A percentile compares a stretch with the other conserved stretches of the same genome.
These are phyloP conservation scores for Linnemannia schmuckeri DNA, from an alignment of 192 early-diverging fungal species.

Conservation along the genomic window DNA sequence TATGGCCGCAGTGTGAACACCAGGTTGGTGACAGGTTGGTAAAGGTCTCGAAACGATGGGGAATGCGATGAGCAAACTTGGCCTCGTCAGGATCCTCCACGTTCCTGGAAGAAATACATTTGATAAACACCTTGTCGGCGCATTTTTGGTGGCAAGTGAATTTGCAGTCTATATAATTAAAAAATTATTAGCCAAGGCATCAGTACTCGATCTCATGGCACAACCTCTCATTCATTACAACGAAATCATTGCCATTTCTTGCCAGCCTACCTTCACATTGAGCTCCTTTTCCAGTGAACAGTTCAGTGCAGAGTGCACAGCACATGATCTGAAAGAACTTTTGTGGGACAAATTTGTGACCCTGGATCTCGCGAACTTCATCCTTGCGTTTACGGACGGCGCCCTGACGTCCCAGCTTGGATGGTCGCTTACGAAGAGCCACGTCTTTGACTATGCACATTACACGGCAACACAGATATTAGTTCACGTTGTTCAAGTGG, in stretches of 20 bases:
- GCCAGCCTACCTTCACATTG: constrained; percentile 85
- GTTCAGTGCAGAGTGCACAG: constrained; percentile 95
- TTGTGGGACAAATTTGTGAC: constrained; percentile 93
- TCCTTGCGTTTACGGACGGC: constrained; percentile 87
- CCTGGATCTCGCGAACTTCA: constrained; percentile 87
- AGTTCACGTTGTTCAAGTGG: neutral
- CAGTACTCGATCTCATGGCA: neutral
- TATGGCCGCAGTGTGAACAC: constrained; percentile 98
- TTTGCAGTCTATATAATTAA: constrained; percentile 77
- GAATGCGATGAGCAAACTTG: constrained; percentile 91
- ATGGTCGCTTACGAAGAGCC: constrained; percentile 63
- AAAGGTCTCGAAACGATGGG: constrained; percentile 93
- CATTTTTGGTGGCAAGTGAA: constrained; percentile 96
- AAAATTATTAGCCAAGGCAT: neutral
- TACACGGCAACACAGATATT: neutral
- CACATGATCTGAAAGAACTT: constrained; percentile 98
- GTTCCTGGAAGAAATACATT: constrained; percentile 83
- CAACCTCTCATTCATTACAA: neutral
- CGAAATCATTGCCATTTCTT: neutral
- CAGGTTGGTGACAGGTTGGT: constrained; percentile 89
- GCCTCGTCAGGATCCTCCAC: constrained; percentile 76
- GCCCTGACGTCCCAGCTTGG: constrained; percentile 77
- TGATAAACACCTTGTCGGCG: constrained; percentile 83
- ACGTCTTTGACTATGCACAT: constrained; percentile 62
- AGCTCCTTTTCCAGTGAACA: constrained; percentile 90